These are phyloP conservation scores for Scheffersomyces quercinus DNA, from an alignment of 1,139 yeast genomes.

Conservation along the genomic window DNA sequence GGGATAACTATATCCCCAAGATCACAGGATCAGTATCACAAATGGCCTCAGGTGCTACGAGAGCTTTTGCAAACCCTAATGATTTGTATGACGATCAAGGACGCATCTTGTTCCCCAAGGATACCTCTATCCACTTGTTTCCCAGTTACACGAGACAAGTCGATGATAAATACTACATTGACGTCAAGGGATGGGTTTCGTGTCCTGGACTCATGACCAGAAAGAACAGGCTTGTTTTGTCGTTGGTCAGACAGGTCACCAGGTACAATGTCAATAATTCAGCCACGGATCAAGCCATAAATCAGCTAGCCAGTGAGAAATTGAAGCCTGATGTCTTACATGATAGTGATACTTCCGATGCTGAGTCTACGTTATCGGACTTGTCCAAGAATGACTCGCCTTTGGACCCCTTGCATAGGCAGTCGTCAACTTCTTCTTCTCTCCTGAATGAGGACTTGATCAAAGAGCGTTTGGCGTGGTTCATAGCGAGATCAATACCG, in stretches of 20 bases:
- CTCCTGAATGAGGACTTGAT: conserved; percentile 39
- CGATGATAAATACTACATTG: conserved; percentile 46
- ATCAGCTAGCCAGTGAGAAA: conserved; percentile 30
- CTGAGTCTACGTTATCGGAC: conserved; percentile 9
- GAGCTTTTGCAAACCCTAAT: conserved; percentile 30
- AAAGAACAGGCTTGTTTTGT: conserved; percentile 65
- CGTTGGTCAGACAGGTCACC: conserved; percentile 71
- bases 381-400: conserved; percentile 5
- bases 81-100: conserved; percentile 36
- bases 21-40: conserved; percentile 49
- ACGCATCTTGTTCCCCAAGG: conserved; percentile 35
- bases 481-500: conserved; percentile 60
- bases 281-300: conserved; percentile 25
- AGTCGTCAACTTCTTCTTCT: conserved; percentile 5
- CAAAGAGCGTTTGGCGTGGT: conserved; percentile 57
- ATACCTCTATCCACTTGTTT: conserved; percentile 45
- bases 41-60: conserved; percentile 46
- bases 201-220: conserved; percentile 72
- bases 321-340: conserved; percentile 29
- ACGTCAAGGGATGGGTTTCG: conserved; percentile 72
- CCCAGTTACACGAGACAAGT: conserved; percentile 62
- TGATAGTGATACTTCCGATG: conserved; percentile 9
- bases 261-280: conserved; percentile 34
- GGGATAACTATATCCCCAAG: conserved; percentile 58
- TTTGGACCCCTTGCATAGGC: conserved; percentile 2